These are phyloP conservation scores for Chamaecrista fasciculata DNA, from an alignment of 306 rosid species.

Conservation along the genomic window DNA sequence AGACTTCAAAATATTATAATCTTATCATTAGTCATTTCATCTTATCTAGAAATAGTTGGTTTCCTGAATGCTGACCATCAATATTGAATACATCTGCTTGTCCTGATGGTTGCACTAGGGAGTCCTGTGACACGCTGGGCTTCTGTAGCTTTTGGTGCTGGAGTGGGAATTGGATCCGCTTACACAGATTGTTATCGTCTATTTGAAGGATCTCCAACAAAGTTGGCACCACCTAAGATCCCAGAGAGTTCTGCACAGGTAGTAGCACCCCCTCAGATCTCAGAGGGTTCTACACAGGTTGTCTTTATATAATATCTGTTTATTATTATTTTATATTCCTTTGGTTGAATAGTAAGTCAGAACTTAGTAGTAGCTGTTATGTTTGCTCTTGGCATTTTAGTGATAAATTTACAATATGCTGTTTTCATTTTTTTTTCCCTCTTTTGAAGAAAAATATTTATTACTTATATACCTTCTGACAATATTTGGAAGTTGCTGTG, in stretches of 20 bases:
- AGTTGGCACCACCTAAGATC: constrained; percentile 36
- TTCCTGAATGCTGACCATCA: neutral
- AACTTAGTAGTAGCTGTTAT: neutral
- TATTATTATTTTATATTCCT: neutral
- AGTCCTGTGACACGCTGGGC: constrained; percentile 91
- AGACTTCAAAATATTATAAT: neutral
- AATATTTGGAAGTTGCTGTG: neutral
- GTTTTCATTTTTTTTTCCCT: neutral
- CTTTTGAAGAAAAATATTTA: too few species aligned
- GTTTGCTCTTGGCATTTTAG: neutral
- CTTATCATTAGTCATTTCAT: neutral
- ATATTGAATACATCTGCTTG: constrained; percentile 6
- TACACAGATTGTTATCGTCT: constrained; percentile 66
- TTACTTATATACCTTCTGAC: neutral
- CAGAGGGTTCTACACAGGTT: neutral
- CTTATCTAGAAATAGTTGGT: neutral
- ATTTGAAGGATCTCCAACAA: constrained; percentile 61
- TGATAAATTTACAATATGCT: neutral
- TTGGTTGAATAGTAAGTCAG: neutral
- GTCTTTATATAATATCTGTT: constrained; percentile 1
- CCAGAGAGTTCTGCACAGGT: constrained; percentile 43
- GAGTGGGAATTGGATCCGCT: constrained; percentile 81
- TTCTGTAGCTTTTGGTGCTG: constrained; percentile 86
- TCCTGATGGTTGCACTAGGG: constrained; percentile 47
- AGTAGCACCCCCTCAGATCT: constrained; percentile 9